Base-by-base conservation (phyloP, 768 basidiomycete species). In the Agaricus blazei region DNA sequence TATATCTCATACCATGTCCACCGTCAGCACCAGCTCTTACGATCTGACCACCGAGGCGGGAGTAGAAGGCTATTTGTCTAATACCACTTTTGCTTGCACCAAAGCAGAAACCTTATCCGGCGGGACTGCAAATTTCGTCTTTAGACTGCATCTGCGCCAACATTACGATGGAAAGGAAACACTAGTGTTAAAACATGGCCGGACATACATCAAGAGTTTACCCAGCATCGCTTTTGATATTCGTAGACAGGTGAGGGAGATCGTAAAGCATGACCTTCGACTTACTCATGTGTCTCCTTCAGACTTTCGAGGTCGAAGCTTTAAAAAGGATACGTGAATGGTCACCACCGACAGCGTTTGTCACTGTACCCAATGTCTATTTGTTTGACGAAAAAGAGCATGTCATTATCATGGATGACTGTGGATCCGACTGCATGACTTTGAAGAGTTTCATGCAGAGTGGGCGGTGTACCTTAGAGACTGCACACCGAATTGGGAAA, bases 341-440 rank as follows among this genome's bases (percentile, higher is more conserved):
- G 63, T 60, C 77, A 1, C 69, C 72, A 8, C 53, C 52, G 15
- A 65, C 71, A 26, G 67, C 75, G 2, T 49, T 78, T 15, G 72
- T 82, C 47, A 75, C 71, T 1, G 76, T 80, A 3, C 84, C 85
- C 1, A 63, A 55, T 5, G 69, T 87, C 14, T 69, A 78, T 61
- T 65, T 72, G 34, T 77, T 79, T 62, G 85, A 88, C 60, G 64
- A 74, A 40, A 68, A 67, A 26, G 71, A 64, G 9, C 70, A 78
- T 57, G 78, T 76, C 12, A 73, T 87, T 38, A 75, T 88, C 63
- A 84, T 87, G 75, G 80, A 84, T 44, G 86, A 88, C 56, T 75
- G 72, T 50, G 85, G 86, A 3, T 64, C 62, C 31, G 60, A 62
- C 19, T 58, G 66, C 26, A 56, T 69, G 11, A 69, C 71, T 1